phyloP scores from a whole-genome alignment of 176 grass and related monocot genomes.

The Zizania latifolia region DNA sequence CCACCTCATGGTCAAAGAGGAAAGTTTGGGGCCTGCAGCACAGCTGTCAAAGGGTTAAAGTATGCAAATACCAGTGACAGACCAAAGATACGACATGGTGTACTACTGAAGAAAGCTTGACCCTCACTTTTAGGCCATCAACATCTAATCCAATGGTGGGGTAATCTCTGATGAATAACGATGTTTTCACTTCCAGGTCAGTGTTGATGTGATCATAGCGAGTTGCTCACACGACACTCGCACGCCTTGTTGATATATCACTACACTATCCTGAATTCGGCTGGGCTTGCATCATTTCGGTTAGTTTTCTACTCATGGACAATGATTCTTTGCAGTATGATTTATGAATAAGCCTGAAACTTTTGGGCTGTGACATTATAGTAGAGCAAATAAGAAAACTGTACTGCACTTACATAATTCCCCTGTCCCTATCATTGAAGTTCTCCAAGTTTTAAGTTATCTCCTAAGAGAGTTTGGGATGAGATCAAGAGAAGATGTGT shows the following conservation, averaged over 20 bases:
- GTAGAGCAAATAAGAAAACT: neutral
- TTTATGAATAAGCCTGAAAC: neutral
- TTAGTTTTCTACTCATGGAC: neutral
- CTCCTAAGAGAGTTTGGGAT: neutral
- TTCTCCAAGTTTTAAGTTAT: neutral
- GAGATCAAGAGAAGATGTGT: neutral
- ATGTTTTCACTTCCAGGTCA: neutral
- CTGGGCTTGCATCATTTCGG: neutral
- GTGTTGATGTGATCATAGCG: conserved; percentile 6
- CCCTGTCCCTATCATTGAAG: neutral
- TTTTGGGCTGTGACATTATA: neutral
- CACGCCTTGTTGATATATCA: neutral
- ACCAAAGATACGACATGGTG: conserved; percentile 17
- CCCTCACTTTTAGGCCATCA: conserved; percentile 26
- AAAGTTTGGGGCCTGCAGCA: neutral
- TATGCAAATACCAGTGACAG: conserved; percentile 17
- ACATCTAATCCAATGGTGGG: conserved; percentile 1
- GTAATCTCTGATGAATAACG: conserved; percentile 18
- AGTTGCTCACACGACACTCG: conserved; percentile 19
- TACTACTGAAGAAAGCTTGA: conserved; percentile 19
- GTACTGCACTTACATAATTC: neutral
- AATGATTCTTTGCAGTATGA: conserved; percentile 1
- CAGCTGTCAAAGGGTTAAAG: conserved; percentile 30
- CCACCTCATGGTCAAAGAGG: conserved; percentile 16
- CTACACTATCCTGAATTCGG: neutral